Percentiles rank a stretch among this genome's conserved stretches.
Conservation (phyloP, 371 early-diverging fungal genomes). For the Sporodiniella umbellata region DNA sequence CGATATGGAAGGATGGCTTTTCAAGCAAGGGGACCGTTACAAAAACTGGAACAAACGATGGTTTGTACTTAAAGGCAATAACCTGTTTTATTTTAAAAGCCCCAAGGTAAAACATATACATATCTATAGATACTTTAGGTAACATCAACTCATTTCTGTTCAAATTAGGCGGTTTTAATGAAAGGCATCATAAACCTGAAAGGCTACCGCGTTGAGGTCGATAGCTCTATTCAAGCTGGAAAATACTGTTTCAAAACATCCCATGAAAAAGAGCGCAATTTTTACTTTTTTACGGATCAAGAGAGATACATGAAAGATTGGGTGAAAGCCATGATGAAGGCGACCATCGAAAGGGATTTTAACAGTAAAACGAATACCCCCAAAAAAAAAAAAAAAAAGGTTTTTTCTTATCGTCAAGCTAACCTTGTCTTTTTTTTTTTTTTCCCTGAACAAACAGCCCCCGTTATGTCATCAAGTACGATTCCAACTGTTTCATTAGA, state of each 20-base stretch:
- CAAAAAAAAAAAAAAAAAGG: no score
- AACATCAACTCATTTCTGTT: constrained; percentile 39
- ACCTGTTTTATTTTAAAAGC: constrained; percentile 60
- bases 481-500: constrained; percentile 63
- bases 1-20: constrained; percentile 61
- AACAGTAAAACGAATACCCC: constrained; percentile 27
- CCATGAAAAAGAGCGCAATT: constrained; percentile 60
- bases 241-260: constrained; percentile 69
- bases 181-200: constrained; percentile 57
- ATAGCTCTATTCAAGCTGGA: constrained; percentile 55
- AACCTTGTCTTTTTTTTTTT: neutral
- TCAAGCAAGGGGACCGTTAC: constrained; percentile 61
- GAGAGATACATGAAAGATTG: constrained; percentile 54
- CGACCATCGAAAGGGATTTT: constrained; percentile 62
- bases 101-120: constrained; percentile 38
- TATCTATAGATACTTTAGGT: neutral
- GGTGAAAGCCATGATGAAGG: constrained; percentile 71
- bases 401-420: neutral
- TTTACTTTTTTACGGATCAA: constrained; percentile 64
- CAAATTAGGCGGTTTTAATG: constrained; percentile 46
- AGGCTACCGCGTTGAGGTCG: constrained; percentile 53
- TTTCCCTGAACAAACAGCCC: no score
- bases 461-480: constrained; percentile 67
- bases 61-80: constrained; percentile 61
- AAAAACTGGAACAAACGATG: constrained; percentile 66